Base-by-base conservation (phyloP, 371 early-diverging fungal species). In the Mucor lusitanicus region DNA sequence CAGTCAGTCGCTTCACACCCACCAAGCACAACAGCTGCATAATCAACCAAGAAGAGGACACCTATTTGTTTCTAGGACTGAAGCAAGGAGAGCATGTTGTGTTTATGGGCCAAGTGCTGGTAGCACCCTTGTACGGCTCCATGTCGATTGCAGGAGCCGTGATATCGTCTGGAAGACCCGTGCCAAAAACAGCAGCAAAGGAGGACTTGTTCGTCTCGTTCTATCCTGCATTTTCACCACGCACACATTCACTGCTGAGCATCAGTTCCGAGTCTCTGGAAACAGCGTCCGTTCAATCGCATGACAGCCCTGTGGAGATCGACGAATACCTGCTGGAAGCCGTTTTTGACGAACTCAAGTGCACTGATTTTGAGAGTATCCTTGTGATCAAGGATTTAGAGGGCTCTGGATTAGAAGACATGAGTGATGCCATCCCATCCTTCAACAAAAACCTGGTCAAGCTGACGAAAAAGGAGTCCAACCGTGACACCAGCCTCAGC, bases 201-300 rank as follows among this genome's bases (percentile, higher is more conserved):
- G 56, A 55, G 8, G 68, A 67, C 39, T 7, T 67, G 17, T 7
- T 55, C 68, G 63, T 81, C 58, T 8, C 74, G 55, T 69, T 84
- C 68, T 74, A 82, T 50, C 81, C 87, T 7, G 78, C 85, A 12
- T 87, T 82, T 65, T 88, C 90, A 17, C 87, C 89, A 0, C 80
- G 74, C 35, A 81, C 90, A 6, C 86, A 88, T 53, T 84, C 90
- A 30, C 79, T 89, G 12, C 71, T 86, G 27, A 77, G 78, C 13
- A 73, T 89, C 39, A 69, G 78, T 66, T 78, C 89, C 11, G 37
- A n/a, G 13, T 17, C 39, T 17, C 40, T 68, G 30, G 68, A 67
- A 13, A 25, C 15, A 39, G 35, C 68, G 5, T 54, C 64, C 7
- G 42, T 67, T 13, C 12, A 12, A 58, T 9, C 42, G 0, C 59